Percentiles rank a stretch among this genome's conserved stretches.
phyloP scores from a whole-genome alignment of 169 alveolate species.

The Plasmodium blacklocki region DNA sequence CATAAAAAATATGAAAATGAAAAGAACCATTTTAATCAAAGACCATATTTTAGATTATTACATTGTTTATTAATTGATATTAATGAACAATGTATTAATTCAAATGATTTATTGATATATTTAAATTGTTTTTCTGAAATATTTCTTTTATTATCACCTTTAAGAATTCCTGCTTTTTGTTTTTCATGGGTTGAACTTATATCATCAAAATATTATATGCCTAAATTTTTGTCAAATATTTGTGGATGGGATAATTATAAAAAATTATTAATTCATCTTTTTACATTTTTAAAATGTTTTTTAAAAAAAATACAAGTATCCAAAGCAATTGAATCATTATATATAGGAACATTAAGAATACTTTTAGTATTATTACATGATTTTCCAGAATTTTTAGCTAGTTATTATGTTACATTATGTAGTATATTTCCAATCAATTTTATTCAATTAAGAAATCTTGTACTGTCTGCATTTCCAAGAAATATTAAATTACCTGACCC shows the following conservation, averaged over 20 bases:
- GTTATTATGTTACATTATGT: constrained; percentile 93
- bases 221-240: constrained; percentile 88
- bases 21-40: constrained; percentile 53
- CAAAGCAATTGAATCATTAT: constrained; percentile 75
- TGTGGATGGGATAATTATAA: constrained; percentile 87
- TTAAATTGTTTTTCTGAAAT: constrained; percentile 60
- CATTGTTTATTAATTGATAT: constrained; percentile 66
- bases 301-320: constrained; percentile 77
- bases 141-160: constrained; percentile 56
- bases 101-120: constrained; percentile 39
- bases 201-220: constrained; percentile 85
- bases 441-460: constrained; percentile 94
- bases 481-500: constrained; percentile 95
- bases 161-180: constrained; percentile 67
- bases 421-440: constrained; percentile 93
- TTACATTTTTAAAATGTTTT: constrained; percentile 80
- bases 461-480: constrained; percentile 96
- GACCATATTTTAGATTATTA: constrained; percentile 76
- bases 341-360: constrained; percentile 85
- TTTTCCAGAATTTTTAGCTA: constrained; percentile 97
- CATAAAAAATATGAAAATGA: constrained; percentile 48
- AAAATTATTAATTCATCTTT: constrained; percentile 82
- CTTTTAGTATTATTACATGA: constrained; percentile 94
- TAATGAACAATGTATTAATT: constrained; percentile 25
- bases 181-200: constrained; percentile 77